Percentiles rank a stretch among this genome's conserved stretches.
These are phyloP conservation scores for Begonia peltatifolia DNA, from an alignment of 306 rosid species.

Conservation along the genomic window DNA sequence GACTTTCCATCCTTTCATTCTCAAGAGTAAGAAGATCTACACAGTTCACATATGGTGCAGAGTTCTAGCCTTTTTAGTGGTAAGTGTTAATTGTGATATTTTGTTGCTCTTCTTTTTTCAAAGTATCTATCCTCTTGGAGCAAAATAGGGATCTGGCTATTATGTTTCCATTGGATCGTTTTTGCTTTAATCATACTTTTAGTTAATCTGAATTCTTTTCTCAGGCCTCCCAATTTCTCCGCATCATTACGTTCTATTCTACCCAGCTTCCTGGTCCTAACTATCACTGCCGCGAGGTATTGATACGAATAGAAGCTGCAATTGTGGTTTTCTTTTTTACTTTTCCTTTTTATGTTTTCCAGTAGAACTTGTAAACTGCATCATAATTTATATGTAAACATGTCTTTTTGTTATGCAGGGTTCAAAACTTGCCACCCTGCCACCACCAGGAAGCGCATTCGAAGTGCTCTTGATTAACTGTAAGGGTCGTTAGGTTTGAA, in stretches of 20 bases:
- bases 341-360: background rate
- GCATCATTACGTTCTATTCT: constrained; percentile 62
- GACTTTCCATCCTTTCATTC: constrained; percentile 41
- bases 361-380: too few relatives aligned
- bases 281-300: constrained; percentile 73
- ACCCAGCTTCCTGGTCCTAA: constrained; percentile 95
- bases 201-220: background rate
- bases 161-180: too few relatives aligned
- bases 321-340: background rate
- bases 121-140: too few relatives aligned
- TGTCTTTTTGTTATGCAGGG: constrained; percentile 28
- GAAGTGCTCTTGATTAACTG: constrained; percentile 27
- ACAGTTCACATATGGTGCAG: constrained; percentile 49
- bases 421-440: constrained; percentile 31
- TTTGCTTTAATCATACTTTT: too few relatives aligned
- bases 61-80: constrained; percentile 34
- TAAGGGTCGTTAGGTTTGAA: too few relatives aligned
- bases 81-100: constrained; percentile 14
- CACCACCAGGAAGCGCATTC: constrained; percentile 27
- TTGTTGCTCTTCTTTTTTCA: too few relatives aligned
- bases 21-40: constrained; percentile 31
- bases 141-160: too few relatives aligned
- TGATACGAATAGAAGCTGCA: too few relatives aligned
- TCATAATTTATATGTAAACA: background rate
- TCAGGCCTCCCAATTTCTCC: constrained; percentile 70